Conservation (phyloP, 2,329 filamentous ascomycete genomes). For the Pezicula neosporulosa region DNA sequence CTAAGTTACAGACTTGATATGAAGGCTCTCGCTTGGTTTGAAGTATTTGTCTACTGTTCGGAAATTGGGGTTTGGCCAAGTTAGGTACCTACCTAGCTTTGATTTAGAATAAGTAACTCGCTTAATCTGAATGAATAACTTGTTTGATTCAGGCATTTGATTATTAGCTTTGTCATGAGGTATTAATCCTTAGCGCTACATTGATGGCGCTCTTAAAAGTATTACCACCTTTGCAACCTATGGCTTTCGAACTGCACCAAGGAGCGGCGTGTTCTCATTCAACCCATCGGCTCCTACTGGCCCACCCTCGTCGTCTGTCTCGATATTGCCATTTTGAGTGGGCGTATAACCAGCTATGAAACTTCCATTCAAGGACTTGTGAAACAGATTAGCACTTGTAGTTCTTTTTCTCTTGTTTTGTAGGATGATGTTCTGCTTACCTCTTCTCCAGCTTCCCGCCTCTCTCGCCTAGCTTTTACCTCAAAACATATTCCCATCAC, state of each 20-base stretch:
- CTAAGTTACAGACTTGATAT: no score
- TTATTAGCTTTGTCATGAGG: no score
- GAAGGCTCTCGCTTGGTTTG: no score
- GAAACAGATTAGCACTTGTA: no score
- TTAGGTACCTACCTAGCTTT: no score
- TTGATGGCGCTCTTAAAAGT: background rate
- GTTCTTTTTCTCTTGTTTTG: no score
- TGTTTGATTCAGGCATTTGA: no score
- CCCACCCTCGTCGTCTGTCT: slow-evolving; percentile 23
- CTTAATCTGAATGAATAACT: no score
- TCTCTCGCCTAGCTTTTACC: slow-evolving; percentile 30
- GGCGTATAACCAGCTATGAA: slow-evolving; percentile 13
- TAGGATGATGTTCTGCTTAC: slow-evolving; percentile 4
- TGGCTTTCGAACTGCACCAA: slow-evolving; percentile 12
- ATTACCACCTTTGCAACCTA: no score
- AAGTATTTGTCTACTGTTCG: no score
- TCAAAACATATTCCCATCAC: slow-evolving; percentile 79
- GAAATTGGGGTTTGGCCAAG: no score
- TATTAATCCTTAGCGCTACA: background rate
- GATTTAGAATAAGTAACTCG: no score
- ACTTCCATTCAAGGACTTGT: slow-evolving; percentile 2
- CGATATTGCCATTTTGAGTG: slow-evolving; percentile 5
- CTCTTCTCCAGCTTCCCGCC: slow-evolving; percentile 2
- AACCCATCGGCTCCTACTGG: slow-evolving; percentile 17
- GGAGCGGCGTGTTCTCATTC: slow-evolving; percentile 19